Conservation (phyloP, 306 rosid species). For the Luffa acutangula region DNA sequence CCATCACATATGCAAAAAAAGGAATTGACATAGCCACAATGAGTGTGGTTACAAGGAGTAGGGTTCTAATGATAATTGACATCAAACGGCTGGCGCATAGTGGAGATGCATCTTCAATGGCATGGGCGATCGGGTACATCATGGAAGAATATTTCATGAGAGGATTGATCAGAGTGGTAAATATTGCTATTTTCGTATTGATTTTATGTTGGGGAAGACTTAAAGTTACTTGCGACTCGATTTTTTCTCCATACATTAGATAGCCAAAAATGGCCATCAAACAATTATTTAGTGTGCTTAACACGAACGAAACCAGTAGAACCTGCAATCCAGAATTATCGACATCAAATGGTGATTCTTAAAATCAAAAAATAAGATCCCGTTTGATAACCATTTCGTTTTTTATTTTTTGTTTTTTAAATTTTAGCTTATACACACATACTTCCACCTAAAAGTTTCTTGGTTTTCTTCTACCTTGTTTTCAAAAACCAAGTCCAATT, state of each 20-base stretch:
- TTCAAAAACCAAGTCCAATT: too few species aligned
- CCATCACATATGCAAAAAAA: conserved; percentile 53
- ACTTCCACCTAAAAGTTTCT: too few species aligned
- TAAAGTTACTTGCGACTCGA: conserved; percentile 53
- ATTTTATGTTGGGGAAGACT: conserved; percentile 41
- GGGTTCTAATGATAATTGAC: conserved; percentile 37
- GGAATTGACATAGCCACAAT: conserved; percentile 46
- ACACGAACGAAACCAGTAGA: conserved; percentile 33
- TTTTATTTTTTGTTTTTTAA: too few species aligned
- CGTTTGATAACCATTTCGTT: too few species aligned
- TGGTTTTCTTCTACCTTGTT: too few species aligned
- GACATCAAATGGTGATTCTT: background rate
- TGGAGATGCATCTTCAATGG: conserved; percentile 34
- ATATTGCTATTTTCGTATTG: conserved; percentile 43
- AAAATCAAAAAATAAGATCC: too few species aligned
- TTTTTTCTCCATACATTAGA: conserved; percentile 42
- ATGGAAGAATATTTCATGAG: conserved; percentile 44
- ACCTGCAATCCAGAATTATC: conserved; percentile 31
- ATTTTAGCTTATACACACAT: too few species aligned
- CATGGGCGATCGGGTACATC: conserved; percentile 40
- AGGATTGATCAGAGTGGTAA: conserved; percentile 44
- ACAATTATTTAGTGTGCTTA: conserved; percentile 40
- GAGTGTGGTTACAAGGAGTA: conserved; percentile 32
- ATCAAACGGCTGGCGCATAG: background rate
- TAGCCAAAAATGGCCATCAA: conserved; percentile 49